Evolutionary conservation across 352 stramenopile species (phyloP).

Genomic region (Plasmopara muralis): DNA sequence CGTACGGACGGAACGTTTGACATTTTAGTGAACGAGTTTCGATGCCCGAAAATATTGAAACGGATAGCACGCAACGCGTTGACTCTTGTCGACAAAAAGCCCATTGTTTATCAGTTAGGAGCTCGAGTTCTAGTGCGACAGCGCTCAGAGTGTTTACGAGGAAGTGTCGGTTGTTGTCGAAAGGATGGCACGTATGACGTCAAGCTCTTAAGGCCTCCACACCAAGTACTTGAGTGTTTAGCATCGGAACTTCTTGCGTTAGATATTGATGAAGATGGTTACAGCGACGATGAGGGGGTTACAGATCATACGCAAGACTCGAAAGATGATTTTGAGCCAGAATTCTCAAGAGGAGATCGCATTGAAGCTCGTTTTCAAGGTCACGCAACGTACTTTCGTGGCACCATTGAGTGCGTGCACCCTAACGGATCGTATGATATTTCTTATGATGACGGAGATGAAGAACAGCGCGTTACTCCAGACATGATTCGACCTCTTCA

Average conservation of each 20-base stretch:
- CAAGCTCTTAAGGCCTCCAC: slow-evolving; percentile 16
- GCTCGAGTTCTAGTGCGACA: slow-evolving; percentile 48
- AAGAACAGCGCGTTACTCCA: slow-evolving; percentile 44
- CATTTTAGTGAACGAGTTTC: slow-evolving; percentile 46
- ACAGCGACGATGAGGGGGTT: slow-evolving; percentile 19
- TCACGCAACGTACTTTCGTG: slow-evolving; percentile 37
- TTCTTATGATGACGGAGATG: slow-evolving; percentile 66
- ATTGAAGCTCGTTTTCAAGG: slow-evolving; percentile 64
- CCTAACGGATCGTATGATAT: slow-evolving; percentile 56
- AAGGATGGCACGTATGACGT: slow-evolving; percentile 57
- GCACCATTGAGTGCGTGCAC: slow-evolving; percentile 43
- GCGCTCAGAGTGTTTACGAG: slow-evolving; percentile 48
- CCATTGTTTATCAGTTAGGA: slow-evolving; percentile 29
- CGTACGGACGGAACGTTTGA: slow-evolving; percentile 58
- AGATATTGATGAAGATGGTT: slow-evolving; percentile 32
- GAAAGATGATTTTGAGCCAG: slow-evolving; percentile 35
- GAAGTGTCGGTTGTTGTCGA: slow-evolving; percentile 29
- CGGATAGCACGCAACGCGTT: slow-evolving; percentile 30
- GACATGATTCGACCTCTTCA: slow-evolving; percentile 31
- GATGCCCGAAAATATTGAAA: slow-evolving; percentile 32
- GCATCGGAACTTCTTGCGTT: slow-evolving; percentile 36
- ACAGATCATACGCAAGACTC: slow-evolving; percentile 10
- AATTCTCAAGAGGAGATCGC: slow-evolving; percentile 49
- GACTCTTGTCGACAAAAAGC: slow-evolving; percentile 14
- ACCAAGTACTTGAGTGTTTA: slow-evolving; percentile 31